Conservation (phyloP, 495 filamentous ascomycete species). For the Penicillium robsamsonii region DNA sequence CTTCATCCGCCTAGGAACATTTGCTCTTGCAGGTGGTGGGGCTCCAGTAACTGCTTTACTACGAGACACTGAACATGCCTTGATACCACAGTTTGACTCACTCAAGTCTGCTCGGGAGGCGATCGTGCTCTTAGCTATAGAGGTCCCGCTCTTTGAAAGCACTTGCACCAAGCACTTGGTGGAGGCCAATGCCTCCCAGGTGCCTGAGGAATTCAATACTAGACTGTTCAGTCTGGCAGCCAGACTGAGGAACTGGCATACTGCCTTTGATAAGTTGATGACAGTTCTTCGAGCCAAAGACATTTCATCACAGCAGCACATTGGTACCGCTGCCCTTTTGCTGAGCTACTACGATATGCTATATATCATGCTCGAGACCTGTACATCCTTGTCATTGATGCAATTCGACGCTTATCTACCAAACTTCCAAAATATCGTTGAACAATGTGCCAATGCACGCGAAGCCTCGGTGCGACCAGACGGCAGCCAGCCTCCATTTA, state of each 20-base stretch:
- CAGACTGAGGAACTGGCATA: slow-evolving; percentile 12
- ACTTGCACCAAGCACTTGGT: slow-evolving; percentile 17
- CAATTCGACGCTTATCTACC: slow-evolving; percentile 24
- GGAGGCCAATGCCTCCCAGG: background rate
- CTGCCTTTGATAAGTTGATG: slow-evolving; percentile 14
- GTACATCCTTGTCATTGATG: slow-evolving; percentile 10
- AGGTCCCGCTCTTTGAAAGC: slow-evolving; percentile 25
- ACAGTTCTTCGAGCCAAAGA: background rate
- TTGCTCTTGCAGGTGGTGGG: slow-evolving; percentile 14
- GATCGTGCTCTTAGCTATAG: slow-evolving; percentile 25
- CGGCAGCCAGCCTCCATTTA: slow-evolving; percentile 30
- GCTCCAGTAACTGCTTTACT: slow-evolving; percentile 16
- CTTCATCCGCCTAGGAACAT: slow-evolving; percentile 34
- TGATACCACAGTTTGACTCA: slow-evolving; percentile 19
- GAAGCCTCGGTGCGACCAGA: slow-evolving; percentile 17
- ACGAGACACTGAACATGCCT: slow-evolving; percentile 1
- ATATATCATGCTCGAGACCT: slow-evolving; percentile 10
- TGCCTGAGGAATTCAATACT: slow-evolving; percentile 12
- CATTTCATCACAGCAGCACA: background rate
- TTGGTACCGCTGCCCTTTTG: slow-evolving; percentile 11
- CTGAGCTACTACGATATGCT: slow-evolving; percentile 14
- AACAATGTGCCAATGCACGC: slow-evolving; percentile 23
- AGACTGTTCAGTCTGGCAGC: slow-evolving; percentile 13
- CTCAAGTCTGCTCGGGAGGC: slow-evolving; percentile 35
- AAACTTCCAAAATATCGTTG: slow-evolving; percentile 28